phyloP scores from a whole-genome alignment of 345 rosid genomes.

The Kernera saxatilis region DNA sequence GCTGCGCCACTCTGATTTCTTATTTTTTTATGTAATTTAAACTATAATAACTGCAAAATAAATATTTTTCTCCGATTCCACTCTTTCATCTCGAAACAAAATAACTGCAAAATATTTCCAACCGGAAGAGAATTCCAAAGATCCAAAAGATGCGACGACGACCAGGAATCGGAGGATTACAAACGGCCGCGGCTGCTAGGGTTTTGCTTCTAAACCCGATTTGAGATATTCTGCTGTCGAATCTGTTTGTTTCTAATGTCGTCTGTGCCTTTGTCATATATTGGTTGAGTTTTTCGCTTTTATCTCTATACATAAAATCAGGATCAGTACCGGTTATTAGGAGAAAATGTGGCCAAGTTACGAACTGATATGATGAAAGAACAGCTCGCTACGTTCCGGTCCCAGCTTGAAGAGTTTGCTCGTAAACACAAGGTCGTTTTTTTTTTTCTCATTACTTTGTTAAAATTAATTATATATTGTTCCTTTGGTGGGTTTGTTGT shows the following conservation, averaged over 20 bases:
- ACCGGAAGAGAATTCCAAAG: background rate
- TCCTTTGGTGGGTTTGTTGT: background rate
- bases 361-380: conserved; percentile 92
- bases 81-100: too few species aligned
- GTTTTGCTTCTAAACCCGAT: conserved; percentile 33
- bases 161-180: conserved; percentile 88
- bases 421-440: conserved; percentile 90
- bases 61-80: background rate
- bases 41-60: background rate
- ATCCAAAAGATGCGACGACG: conserved; percentile 56
- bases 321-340: conserved; percentile 78
- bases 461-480: background rate
- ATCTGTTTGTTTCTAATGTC: background rate
- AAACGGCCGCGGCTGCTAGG: conserved; percentile 85
- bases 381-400: conserved; percentile 81
- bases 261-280: background rate
- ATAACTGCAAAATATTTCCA: too few species aligned
- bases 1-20: conserved; percentile 81
- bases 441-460: too few species aligned
- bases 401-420: conserved; percentile 88
- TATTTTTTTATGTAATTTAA: too few species aligned
- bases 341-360: conserved; percentile 89
- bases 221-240: background rate
- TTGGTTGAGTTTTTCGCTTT: background rate
- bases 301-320: conserved; percentile 11